Evolutionary conservation across 345 rosid species (phyloP).

Genomic region (Gossypium stocksii): DNA sequence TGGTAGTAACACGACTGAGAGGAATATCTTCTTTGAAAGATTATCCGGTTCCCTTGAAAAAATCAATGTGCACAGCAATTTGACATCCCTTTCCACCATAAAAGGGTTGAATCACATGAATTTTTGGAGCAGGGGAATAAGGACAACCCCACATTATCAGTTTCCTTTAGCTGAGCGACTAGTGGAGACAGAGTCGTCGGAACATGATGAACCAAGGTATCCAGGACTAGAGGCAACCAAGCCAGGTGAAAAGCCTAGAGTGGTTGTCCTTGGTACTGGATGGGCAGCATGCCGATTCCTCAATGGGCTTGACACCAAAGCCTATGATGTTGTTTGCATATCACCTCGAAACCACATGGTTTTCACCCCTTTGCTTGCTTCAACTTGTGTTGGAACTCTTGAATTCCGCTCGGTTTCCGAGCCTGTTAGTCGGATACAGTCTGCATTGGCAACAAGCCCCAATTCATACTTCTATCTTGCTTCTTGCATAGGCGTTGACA

Average conservation of each 20-base stretch:
- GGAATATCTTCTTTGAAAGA: conserved; percentile 17
- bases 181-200: conserved; percentile 25
- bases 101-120: conserved; percentile 19
- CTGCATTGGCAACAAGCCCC: conserved; percentile 65
- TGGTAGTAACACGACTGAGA: conserved; percentile 23
- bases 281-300: conserved; percentile 83
- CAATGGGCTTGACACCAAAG: conserved; percentile 53
- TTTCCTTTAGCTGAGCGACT: conserved; percentile 33
- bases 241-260: conserved; percentile 64
- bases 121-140: conserved; percentile 51
- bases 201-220: conserved; percentile 33
- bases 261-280: conserved; percentile 69
- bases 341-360: conserved; percentile 89
- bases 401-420: conserved; percentile 92
- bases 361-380: conserved; percentile 73
- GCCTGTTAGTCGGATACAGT: conserved; percentile 75
- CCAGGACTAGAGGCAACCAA: conserved; percentile 62
- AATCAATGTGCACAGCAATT: conserved; percentile 14
- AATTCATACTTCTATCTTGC: conserved; percentile 83
- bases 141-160: conserved; percentile 33
- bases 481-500: conserved; percentile 64
- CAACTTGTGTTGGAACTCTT: conserved; percentile 75
- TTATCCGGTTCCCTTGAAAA: conserved; percentile 15
- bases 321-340: conserved; percentile 62
- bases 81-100: conserved; percentile 20